Conservation (phyloP, 2,329 filamentous ascomycete species). For the Botrytis squamosa region DNA sequence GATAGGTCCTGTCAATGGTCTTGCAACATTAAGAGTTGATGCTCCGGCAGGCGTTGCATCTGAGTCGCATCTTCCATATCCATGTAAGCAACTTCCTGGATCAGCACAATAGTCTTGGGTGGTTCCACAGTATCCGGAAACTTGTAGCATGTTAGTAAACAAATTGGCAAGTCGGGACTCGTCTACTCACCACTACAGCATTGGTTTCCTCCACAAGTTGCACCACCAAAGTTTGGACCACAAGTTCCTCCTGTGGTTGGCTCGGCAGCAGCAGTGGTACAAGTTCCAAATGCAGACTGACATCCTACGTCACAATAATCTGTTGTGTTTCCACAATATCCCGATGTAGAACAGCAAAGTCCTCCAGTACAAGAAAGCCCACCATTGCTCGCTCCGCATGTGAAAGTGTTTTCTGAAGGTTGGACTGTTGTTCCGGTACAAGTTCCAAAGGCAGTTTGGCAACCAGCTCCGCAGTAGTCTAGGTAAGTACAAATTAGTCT, state of each 20-base stretch:
- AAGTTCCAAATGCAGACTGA: constrained; percentile 26
- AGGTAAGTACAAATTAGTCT: background rate
- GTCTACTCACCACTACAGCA: constrained; percentile 24
- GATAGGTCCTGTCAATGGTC: constrained; percentile 54
- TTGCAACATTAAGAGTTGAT: constrained; percentile 49
- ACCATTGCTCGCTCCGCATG: constrained; percentile 16
- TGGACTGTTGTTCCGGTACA: constrained; percentile 15
- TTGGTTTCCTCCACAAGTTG: constrained; percentile 22
- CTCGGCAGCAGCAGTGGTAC: constrained; percentile 10
- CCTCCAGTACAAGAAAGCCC: constrained; percentile 15
- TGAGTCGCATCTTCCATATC: constrained; percentile 50
- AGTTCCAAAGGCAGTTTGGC: constrained; percentile 22
- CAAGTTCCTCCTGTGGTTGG: constrained; percentile 13
- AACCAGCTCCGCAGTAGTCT: constrained; percentile 36
- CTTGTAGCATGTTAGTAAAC: constrained; percentile 1
- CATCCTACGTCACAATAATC: constrained; percentile 26
- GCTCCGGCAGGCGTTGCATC: constrained; percentile 53
- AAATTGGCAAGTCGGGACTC: background rate
- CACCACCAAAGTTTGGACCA: constrained; percentile 24
- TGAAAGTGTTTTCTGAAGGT: constrained; percentile 4
- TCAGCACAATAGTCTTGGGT: constrained; percentile 28
- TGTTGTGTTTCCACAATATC: constrained; percentile 20
- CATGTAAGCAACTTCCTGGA: constrained; percentile 26
- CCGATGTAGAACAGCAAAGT: constrained; percentile 16
- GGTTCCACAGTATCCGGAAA: constrained; percentile 24